phyloP scores from a whole-genome alignment of 805 yeast genomes.

The Wickerhamiella siamensis region DNA sequence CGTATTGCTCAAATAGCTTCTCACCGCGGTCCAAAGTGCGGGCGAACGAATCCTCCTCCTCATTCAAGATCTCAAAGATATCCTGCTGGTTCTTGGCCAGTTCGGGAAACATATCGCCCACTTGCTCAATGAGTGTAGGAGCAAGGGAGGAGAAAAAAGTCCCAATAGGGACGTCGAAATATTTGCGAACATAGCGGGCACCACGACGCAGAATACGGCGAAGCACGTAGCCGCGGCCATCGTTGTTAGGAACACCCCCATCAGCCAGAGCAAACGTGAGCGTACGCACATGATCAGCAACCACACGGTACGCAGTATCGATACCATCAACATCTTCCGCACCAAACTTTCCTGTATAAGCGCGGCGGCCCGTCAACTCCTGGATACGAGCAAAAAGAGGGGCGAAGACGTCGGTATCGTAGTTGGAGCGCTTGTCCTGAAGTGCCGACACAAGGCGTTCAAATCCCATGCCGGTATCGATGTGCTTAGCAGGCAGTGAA shows the following conservation, averaged over 20 bases:
- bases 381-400: slow-evolving; percentile 79
- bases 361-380: slow-evolving; percentile 85
- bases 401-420: slow-evolving; percentile 91
- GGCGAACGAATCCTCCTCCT: slow-evolving; percentile 90
- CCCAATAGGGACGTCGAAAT: slow-evolving; percentile 91
- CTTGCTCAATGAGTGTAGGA: slow-evolving; percentile 84
- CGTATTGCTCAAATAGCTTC: slow-evolving; percentile 86
- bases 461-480: slow-evolving; percentile 98
- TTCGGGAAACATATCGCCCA: slow-evolving; percentile 84
- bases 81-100: slow-evolving; percentile 53
- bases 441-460: slow-evolving; percentile 91
- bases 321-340: slow-evolving; percentile 85
- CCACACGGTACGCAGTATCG: slow-evolving; percentile 94
- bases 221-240: slow-evolving; percentile 96
- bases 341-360: slow-evolving; percentile 86
- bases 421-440: slow-evolving; percentile 83
- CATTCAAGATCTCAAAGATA: slow-evolving; percentile 81
- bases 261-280: slow-evolving; percentile 91
- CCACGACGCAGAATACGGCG: slow-evolving; percentile 97
- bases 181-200: slow-evolving; percentile 90
- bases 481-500: slow-evolving; percentile 83
- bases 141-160: slow-evolving; percentile 83
- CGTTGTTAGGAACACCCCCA: slow-evolving; percentile 99
- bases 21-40: slow-evolving; percentile 97
- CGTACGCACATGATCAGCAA: slow-evolving; percentile 97